Evolutionary conservation across 2,329 filamentous ascomycete genomes (phyloP).

Genomic region (Penicillium verrucosum): DNA sequence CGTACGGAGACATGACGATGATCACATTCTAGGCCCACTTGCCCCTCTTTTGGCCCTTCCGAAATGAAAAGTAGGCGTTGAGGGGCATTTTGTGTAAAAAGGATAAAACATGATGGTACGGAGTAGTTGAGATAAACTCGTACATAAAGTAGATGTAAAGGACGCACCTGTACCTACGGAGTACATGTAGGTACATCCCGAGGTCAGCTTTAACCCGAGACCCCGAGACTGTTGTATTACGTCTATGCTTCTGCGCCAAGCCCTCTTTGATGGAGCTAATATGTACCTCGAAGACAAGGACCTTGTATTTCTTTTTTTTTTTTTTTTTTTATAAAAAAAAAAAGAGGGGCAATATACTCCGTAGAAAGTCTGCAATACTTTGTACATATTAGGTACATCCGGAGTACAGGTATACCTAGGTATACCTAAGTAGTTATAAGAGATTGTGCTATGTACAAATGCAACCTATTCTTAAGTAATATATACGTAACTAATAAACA

Average conservation of each 20-base stretch:
- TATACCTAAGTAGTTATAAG: too few relatives aligned
- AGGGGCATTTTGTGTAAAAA: neutral
- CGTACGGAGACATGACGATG: slow-evolving; percentile 15
- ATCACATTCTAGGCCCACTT: slow-evolving; percentile 15
- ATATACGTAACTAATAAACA: too few relatives aligned
- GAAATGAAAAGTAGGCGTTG: neutral
- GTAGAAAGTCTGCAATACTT: too few relatives aligned
- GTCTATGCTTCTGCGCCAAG: neutral
- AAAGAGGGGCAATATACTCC: too few relatives aligned
- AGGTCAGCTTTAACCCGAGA: neutral
- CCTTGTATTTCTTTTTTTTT: too few relatives aligned
- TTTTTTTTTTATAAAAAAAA: too few relatives aligned
- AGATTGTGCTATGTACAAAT: too few relatives aligned
- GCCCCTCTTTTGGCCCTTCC: neutral
- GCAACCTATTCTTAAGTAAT: too few relatives aligned
- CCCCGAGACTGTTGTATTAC: neutral
- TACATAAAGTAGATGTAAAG: neutral
- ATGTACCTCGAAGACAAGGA: too few relatives aligned
- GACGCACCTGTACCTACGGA: neutral
- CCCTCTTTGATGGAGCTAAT: neutral
- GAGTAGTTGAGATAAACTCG: neutral
- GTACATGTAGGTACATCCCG: neutral
- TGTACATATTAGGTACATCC: too few relatives aligned
- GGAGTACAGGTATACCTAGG: too few relatives aligned
- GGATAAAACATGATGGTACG: neutral